Base-by-base conservation (phyloP, 2,329 filamentous ascomycete genomes). In the Neonectria hederae region DNA sequence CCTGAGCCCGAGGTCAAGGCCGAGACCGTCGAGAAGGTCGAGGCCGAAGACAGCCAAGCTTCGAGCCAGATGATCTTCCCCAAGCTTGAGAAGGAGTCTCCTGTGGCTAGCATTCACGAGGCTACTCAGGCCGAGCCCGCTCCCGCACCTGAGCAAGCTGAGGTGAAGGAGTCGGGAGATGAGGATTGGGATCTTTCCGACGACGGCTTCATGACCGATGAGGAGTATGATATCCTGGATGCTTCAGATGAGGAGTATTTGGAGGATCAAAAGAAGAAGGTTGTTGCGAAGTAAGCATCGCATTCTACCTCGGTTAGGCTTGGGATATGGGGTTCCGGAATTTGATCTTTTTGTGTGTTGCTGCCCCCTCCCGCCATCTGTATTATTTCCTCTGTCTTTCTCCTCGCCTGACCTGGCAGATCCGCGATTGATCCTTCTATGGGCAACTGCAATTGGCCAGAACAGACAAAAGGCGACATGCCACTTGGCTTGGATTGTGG, bases 161-260 rank as follows among this genome's bases (percentile, higher is more conserved):
- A 78, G 67, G 70, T 75, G 62, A 71, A 79, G 63, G 74, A 81
- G 62, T 83, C 83, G 51, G 84, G 85, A 67, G 84, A 87, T 38
- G 87, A 88, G n/a, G 89, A 90, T 51, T 89, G 86, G 83, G 84
- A 88, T 43, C 82, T 80, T n/a, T 86, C 85, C 1, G 88, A 89
- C 13, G 89, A 92, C 65, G 92, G 90, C 13, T 97, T 97, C 84
- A 82, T 97, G 84, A 98, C 96, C 0, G 96, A 99, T 69, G 96
- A 98, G 78, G 96, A 99, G 81, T 99, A 98, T 78, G 96, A 99
- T 75, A 94, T 98, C 69, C 88, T 98, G 49, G 94, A 97, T 81
- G 95, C 94, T 46, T 97, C 93, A 63, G 95, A 98, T 71, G 92
- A 97, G 78, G 95, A 98, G 77, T 91, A 87, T 70, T 78, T 88